Evolutionary conservation across 2,329 filamentous ascomycete species (phyloP), one percentile per base, ranked within the genome.

Genomic region (Aspergillus pseudotamarii): DNA sequence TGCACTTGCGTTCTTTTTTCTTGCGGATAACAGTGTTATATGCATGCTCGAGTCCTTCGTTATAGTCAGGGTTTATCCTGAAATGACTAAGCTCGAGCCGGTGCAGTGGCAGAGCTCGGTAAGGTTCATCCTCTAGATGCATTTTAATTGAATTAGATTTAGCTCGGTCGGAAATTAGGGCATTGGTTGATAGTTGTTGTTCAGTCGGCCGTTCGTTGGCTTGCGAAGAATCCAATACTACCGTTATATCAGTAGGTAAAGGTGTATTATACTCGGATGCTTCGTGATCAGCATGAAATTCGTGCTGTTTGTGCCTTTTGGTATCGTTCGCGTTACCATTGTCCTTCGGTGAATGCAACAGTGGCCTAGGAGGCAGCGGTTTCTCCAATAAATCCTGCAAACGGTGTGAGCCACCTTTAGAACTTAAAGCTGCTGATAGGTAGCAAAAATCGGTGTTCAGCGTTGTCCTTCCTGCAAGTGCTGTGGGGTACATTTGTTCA

Each of bases 21-120:
- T 86, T 86, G 58, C 93, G 89, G 16, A 96, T 85, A 0, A 93
- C 89, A 63, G 94, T 90, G 1, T 85, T 82, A 73, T 88, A 96
- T 12, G 92, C 92, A 76, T 87, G 92, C 59, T 88, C 85, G 50
- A 88, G 81, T 2, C 91, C 91, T 48, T 90, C 84, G 66, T 94
- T 94, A 68, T 83, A 85, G 5, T 81, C 80, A 0, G 92, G 89
- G 67, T 97, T 96, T 69, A 95, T 82, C 74, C 90, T 94, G 82
- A 97, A 97, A 76, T 96, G 90, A 14, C 87, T 85, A 1, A 90
- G 80, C 16, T 80, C 80, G 14, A 96, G 83, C 38, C 84, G 80
- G 0, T 82, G 78, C 3, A 88, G 66, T 0, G 88, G 85, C 57
- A 84, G 86, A 11, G 82, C 75, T 56, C 92, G 87, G 19, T 91